Conservation (phyloP, 768 basidiomycete species). For the Kwoniella dejecticola region DNA sequence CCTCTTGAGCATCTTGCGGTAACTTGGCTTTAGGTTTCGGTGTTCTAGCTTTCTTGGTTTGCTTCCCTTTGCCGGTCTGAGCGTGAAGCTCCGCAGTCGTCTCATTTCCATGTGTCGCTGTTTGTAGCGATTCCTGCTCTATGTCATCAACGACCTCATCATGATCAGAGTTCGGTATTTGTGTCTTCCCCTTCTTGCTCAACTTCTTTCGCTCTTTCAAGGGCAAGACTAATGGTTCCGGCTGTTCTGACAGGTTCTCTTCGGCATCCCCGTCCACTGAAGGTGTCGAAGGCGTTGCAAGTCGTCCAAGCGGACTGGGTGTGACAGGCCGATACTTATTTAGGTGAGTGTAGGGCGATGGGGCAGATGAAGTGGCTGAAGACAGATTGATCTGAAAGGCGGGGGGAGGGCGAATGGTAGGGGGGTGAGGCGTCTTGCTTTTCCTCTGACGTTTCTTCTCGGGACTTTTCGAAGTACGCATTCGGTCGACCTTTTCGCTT, state of each 20-base stretch:
- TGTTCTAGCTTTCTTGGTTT: too few relatives aligned
- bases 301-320: conserved; percentile 24
- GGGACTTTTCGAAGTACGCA: conserved; percentile 1
- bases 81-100: too few relatives aligned
- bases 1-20: too few relatives aligned
- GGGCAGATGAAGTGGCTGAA: background rate
- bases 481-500: background rate
- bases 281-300: conserved; percentile 7
- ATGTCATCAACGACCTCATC: too few relatives aligned
- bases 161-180: too few relatives aligned
- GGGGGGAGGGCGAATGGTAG: background rate
- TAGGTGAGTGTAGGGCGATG: background rate
- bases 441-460: conserved; percentile 7
- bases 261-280: background rate
- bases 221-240: background rate
- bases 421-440: background rate
- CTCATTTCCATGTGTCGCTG: too few relatives aligned
- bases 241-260: background rate
- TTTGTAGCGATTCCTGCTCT: too few relatives aligned
- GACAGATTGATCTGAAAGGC: conserved; percentile 2
- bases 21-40: too few relatives aligned
- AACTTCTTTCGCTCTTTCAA: conserved; percentile 50
- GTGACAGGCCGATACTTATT: conserved; percentile 24
- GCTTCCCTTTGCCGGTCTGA: too few relatives aligned
- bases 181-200: conserved; percentile 28